Evolutionary conservation across 306 rosid species (phyloP), one percentile per base, ranked within the genome.

Genomic region (Vigna radiata): DNA sequence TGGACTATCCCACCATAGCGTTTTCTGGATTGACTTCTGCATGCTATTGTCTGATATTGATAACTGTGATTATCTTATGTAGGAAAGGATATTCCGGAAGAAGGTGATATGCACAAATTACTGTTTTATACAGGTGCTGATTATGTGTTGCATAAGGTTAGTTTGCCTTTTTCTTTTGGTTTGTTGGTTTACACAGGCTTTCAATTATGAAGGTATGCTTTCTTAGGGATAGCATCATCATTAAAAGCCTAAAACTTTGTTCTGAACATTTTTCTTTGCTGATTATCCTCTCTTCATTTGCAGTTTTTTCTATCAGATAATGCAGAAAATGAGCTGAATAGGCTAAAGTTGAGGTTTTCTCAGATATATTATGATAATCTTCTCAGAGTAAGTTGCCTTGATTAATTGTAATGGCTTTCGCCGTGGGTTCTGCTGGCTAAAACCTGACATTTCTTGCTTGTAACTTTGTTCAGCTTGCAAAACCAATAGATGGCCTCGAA

Each of bases 51-150:
- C 50, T 1, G 4, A 18, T 17, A 43, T 19, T 41, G 53, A 66
- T 66, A 41, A 11, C 33, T 18, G 21, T 6, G 36, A 43, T 66
- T 77, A 80, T 33, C 19, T 50, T 73, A 60, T 81, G 80, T 83
- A 95, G 99, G 96, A 43, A 92, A 85, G 85, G 87, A 88, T 61
- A 87, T 96, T 77, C 89, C 97, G 33, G 87, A 85, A 79, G 93
- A 86, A 81, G 79, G 79, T 56, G 88, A 82, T 76, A 54, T 87
- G 82, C 93, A 92, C 79, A 83, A 86, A 70, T 77, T 66, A 49
- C 83, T 88, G 93, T 89, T 83, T 75, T 72, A 85, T 84, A 85
- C 90, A 43, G 92, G 94, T 81, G 91, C 90, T 75, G 99, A 89
- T 86, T 87, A 86, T 25, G 90, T 89, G 72, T 74, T 96, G 76